Conservation (phyloP, 1,139 yeast species). For the Hyphopichia khmerensis region DNA sequence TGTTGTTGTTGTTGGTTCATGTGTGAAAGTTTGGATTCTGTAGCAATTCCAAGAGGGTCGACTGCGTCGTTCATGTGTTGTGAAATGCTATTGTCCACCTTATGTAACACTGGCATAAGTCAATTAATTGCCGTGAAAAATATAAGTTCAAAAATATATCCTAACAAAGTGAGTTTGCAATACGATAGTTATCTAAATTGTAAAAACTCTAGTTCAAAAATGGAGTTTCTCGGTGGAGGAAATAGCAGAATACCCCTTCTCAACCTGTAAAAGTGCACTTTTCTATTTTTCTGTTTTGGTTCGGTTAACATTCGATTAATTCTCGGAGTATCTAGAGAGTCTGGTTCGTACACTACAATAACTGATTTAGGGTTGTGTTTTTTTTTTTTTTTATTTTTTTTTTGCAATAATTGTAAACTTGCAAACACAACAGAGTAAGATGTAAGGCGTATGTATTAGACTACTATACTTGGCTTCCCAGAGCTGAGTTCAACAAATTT, state of each 20-base stretch:
- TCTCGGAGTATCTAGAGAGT: neutral
- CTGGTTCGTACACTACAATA: neutral
- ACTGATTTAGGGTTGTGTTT: neutral
- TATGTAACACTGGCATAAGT: neutral
- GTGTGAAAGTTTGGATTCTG: neutral
- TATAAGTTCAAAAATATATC: neutral
- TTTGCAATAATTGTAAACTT: no score
- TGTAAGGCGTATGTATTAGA: no score
- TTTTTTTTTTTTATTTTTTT: no score
- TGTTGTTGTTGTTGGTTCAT: neutral
- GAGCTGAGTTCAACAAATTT: no score
- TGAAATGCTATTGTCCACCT: conserved; percentile 13
- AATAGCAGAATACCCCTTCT: neutral
- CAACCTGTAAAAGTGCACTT: conserved; percentile 2
- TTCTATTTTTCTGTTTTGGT: neutral
- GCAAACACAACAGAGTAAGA: no score
- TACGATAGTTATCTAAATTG: conserved; percentile 3
- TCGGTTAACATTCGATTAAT: neutral
- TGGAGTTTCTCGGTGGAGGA: conserved; percentile 1
- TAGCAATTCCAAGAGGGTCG: conserved; percentile 3
- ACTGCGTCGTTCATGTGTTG: conserved; percentile 5
- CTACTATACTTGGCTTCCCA: no score
- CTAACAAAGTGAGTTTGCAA: conserved; percentile 1
- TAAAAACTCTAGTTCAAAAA: conserved; percentile 1
- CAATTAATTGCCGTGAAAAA: neutral